phyloP scores from a whole-genome alignment of 768 basidiomycete species.

The Pisolithus marmoratus region DNA sequence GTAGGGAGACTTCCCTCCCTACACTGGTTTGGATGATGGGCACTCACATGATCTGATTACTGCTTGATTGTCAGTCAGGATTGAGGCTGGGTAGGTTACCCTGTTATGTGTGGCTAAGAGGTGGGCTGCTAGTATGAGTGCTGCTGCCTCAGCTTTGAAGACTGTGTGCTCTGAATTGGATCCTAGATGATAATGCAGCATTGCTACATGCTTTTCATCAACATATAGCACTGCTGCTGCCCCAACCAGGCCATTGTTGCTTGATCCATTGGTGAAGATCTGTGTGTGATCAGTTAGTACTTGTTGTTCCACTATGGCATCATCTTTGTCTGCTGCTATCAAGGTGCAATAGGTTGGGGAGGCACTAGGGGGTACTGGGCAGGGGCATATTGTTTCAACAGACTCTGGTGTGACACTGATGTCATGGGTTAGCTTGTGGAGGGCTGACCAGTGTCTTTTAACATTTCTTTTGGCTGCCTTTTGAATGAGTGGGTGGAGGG shows the following conservation, averaged over 20 bases:
- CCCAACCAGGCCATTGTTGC: slow-evolving; percentile 2
- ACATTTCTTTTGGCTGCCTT: too few species aligned
- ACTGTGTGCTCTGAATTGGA: neutral
- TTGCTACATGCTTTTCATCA: neutral
- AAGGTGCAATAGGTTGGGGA: neutral
- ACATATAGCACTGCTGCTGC: slow-evolving; percentile 8
- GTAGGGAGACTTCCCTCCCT: too few species aligned
- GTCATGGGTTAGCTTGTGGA: too few species aligned
- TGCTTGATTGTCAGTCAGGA: neutral
- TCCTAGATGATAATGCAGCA: neutral
- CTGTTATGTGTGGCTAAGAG: too few species aligned
- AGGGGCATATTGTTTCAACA: too few species aligned
- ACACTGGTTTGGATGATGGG: neutral
- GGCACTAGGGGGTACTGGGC: too few species aligned
- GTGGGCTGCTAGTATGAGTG: neutral
- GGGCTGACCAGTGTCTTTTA: too few species aligned
- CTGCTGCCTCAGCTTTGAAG: neutral
- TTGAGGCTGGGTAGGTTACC: neutral
- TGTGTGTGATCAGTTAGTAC: too few species aligned
- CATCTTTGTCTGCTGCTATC: neutral
- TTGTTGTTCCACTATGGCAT: neutral
- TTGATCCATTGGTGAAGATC: too few species aligned
- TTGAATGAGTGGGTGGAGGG: too few species aligned
- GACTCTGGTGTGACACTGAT: too few species aligned
- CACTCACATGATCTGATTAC: neutral